Conservation (phyloP, 2,329 filamentous ascomycete species). For the Cladophialophora yegresii region DNA sequence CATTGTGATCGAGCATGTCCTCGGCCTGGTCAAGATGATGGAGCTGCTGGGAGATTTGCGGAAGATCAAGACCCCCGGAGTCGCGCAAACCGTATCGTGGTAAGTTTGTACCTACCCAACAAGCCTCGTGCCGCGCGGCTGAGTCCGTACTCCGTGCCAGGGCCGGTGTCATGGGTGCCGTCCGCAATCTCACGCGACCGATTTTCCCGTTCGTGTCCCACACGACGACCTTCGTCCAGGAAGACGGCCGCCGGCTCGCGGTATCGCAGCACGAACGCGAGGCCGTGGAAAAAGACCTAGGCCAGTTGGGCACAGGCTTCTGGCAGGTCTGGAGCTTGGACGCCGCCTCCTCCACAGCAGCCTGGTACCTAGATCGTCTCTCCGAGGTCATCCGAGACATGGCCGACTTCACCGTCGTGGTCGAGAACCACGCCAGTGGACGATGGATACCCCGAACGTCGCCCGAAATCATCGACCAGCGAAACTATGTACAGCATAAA, state of each 20-base stretch:
- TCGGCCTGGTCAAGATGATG: constrained; percentile 42
- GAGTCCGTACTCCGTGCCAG: constrained; percentile 7
- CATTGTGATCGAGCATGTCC: constrained; percentile 42
- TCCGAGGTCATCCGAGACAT: constrained; percentile 41
- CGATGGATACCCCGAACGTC: constrained; percentile 30
- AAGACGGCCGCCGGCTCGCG: constrained; percentile 16
- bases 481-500: constrained; percentile 44
- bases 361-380: constrained; percentile 33
- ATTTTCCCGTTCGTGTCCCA: constrained; percentile 36
- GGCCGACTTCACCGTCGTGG: constrained; percentile 39
- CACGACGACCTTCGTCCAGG: constrained; percentile 15
- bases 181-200: constrained; percentile 32
- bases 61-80: constrained; percentile 41
- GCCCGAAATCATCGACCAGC: constrained; percentile 42
- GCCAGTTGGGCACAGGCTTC: constrained; percentile 33
- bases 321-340: constrained; percentile 21
- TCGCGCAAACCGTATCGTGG: constrained; percentile 42
- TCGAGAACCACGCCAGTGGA: constrained; percentile 35
- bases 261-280: constrained; percentile 10
- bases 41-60: constrained; percentile 42
- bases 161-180: constrained; percentile 34
- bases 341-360: not conserved
- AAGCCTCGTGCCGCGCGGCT: not conserved
- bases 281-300: not conserved
- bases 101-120: constrained; percentile 6